Conservation (phyloP, 2,329 filamentous ascomycete genomes). For the Xylaria sp. region DNA sequence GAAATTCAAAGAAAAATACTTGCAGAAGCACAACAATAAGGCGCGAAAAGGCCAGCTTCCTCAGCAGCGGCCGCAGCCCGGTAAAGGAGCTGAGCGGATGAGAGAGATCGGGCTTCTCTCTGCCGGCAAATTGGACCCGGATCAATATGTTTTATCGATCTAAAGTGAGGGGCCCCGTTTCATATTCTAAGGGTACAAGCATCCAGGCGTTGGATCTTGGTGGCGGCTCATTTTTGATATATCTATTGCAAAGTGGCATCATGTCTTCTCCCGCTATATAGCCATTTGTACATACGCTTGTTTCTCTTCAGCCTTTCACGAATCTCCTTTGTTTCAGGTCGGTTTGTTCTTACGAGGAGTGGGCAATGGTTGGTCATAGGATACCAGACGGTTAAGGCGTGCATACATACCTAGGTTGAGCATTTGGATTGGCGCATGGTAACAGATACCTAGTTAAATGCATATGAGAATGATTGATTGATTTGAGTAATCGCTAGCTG, state of each 20-base stretch:
- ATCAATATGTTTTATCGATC: slow-evolving; percentile 81
- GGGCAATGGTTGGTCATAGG: slow-evolving; percentile 41
- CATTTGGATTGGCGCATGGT: slow-evolving; percentile 45
- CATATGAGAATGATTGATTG: slow-evolving; percentile 25
- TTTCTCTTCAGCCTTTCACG: slow-evolving; percentile 33
- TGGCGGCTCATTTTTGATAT: slow-evolving; percentile 29
- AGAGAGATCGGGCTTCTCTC: slow-evolving; percentile 88
- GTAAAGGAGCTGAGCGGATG: slow-evolving; percentile 94
- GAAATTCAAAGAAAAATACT: slow-evolving; percentile 77
- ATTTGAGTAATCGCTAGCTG: slow-evolving; percentile 14
- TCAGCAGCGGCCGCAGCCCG: slow-evolving; percentile 74
- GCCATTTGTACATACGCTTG: slow-evolving; percentile 44
- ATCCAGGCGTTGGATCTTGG: slow-evolving; percentile 7
- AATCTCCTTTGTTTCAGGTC: slow-evolving; percentile 37
- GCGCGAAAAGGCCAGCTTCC: slow-evolving; percentile 73
- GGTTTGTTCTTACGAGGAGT: slow-evolving; percentile 33
- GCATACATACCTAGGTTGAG: no score
- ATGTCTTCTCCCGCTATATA: slow-evolving; percentile 17
- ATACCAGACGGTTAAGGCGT: slow-evolving; percentile 45
- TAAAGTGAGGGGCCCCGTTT: slow-evolving; percentile 52
- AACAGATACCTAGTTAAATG: slow-evolving; percentile 22
- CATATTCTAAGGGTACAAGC: slow-evolving; percentile 39
- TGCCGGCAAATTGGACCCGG: slow-evolving; percentile 79
- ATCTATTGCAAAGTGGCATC: slow-evolving; percentile 29
- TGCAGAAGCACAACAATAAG: slow-evolving; percentile 88